Base-by-base conservation (phyloP, 768 basidiomycete genomes). In the Daedalea quercina region DNA sequence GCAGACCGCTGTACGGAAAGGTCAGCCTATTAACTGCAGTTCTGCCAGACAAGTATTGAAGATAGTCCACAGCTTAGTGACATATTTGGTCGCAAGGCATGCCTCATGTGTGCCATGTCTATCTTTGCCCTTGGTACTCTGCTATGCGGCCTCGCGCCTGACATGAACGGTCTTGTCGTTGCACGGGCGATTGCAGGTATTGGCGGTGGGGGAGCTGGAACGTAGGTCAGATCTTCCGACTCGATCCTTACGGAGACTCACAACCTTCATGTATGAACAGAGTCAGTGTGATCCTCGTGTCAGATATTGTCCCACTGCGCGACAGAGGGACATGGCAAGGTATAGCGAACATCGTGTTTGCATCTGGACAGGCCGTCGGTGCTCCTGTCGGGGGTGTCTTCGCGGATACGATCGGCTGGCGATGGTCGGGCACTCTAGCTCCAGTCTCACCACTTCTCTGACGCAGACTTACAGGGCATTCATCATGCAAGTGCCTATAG, bases 251-350 rank as follows among this genome's bases (percentile, higher is more conserved):
- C 47, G 26, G 8, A 12, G 11, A 9, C 24, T 48, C 4, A 28
- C 11, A 19, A 24, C 37, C 9, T 2, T 26, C 0, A 34, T 26
- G 26, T 3, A 20, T 42, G 6, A 23, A 17, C 60, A 84, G 82
- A 1, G 68, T 85, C 25, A 78, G 77, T 15, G 80, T 78, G 50
- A 85, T 87, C 51, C 76, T 85, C 34, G 74, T 85, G 66, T 83
- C 81, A 3, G 85, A 85, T 56, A 69, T 85, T 17, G 77, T 84
- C 1, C 81, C 84, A 0, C 69, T 85, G 44, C 73, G 83, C 1
- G 73, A 73, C 22, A 71, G 84, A 47, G 85, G 85, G 22, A 84
- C 81, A n/a, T 84, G 82, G 77, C 84, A 85, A 77, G 84, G 82
- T 1, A 63, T 85, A 11, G 64, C 80, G 3, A 85, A 84, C 60